Evolutionary conservation across 2,329 filamentous ascomycete species (phyloP).

Genomic region (Torrubiella hemipterigena): DNA sequence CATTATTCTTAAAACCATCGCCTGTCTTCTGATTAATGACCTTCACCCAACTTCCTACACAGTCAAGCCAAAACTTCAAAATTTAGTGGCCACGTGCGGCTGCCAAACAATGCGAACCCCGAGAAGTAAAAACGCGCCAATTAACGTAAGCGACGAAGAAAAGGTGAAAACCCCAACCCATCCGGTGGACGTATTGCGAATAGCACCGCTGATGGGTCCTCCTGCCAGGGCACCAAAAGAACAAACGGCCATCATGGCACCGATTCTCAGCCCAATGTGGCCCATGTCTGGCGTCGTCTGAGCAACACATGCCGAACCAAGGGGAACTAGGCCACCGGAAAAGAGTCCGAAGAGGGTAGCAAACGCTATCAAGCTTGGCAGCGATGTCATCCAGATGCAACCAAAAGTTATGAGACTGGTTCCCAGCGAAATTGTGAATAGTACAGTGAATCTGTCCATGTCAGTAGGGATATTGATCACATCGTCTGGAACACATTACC

Average conservation of each 20-base stretch:
- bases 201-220: conserved; percentile 11
- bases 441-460: conserved; percentile 27
- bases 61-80: conserved; percentile 6
- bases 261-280: conserved; percentile 17
- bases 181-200: conserved; percentile 6
- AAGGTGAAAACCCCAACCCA: conserved; percentile 10
- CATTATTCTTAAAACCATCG: too few species aligned
- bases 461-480: neutral
- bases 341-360: conserved; percentile 16
- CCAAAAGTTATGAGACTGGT: conserved; percentile 16
- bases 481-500: conserved; percentile 10
- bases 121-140: conserved; percentile 8
- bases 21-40: too few species aligned
- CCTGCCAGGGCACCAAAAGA: conserved; percentile 13
- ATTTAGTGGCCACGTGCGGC: conserved; percentile 4
- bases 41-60: too few species aligned
- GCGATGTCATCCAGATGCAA: conserved; percentile 15
- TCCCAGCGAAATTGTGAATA: conserved; percentile 11
- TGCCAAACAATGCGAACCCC: conserved; percentile 8
- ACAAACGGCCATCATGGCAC: conserved; percentile 19
- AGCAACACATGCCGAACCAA: conserved; percentile 18
- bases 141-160: conserved; percentile 7
- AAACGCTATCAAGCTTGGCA: conserved; percentile 11
- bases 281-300: conserved; percentile 16
- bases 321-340: conserved; percentile 21